Evolutionary conservation across 2,329 filamentous ascomycete species (phyloP), one percentile per base, ranked within the genome.

Genomic region (Trichophyton mentagrophytes): DNA sequence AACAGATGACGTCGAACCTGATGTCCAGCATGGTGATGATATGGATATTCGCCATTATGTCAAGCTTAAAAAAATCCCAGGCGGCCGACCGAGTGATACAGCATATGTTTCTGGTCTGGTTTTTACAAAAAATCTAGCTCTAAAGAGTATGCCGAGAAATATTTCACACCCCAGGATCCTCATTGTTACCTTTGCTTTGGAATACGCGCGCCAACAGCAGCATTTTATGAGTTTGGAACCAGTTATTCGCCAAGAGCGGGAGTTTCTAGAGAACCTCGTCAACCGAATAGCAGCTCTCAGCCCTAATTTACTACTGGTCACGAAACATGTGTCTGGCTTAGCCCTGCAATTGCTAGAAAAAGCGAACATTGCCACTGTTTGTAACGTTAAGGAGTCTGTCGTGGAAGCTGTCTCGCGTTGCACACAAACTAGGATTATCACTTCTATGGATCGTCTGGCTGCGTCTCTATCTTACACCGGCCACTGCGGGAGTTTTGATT

Each of bases 221-320:
- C 91, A 97, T 71, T 97, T 99, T 71, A 96, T 99, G 91, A 99
- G 93, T 68, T 77, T 99, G 57, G 90, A 97, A 67, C 92, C 92
- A 44, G 90, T 99, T 61, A 96, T 99, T 67, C 88, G 92, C 60
- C 93, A 99, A 72, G 95, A 99, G 74, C 87, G 89, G 66, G 93
- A 99, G 69, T 99, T 93, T 66, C 78, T 99, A 27, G 84, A 87
- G 66, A 93, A 96, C 69, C 83, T 99, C 61, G 90, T 99, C 30
- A 91, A 89, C 69, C 85, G 93, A 60, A 97, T 99, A 66, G 85
- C 89, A 61, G 89, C 90, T 42, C 79, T 96, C 27, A 83, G 85
- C 36, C 93, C 93, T 5, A 88, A 92, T 58, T 79, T 99, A 9
- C 78, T 99, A 17, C 81, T 99, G n/a, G 90, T 93, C 0, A 88